phyloP scores from a whole-genome alignment of 306 rosid genomes.

The Echinosophora koreensis region DNA sequence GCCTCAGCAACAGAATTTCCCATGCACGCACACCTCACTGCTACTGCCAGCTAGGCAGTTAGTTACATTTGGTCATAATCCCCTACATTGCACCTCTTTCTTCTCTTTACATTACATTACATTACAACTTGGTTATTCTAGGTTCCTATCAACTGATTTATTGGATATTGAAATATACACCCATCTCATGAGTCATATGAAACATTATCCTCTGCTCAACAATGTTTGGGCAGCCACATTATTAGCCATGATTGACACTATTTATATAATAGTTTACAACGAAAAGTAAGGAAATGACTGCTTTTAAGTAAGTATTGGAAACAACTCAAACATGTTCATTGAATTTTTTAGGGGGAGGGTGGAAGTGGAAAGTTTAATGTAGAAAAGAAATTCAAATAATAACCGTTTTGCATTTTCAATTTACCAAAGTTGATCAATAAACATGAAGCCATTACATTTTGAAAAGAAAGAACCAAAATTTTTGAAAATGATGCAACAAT shows the following conservation, averaged over 20 bases:
- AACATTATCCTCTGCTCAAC: neutral
- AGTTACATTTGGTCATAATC: too few species aligned
- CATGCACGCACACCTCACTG: too few species aligned
- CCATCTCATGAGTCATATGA: slow-evolving; percentile 3
- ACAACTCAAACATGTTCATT: neutral
- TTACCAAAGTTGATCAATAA: neutral
- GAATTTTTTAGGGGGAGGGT: neutral
- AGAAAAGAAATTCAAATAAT: neutral
- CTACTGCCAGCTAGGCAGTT: too few species aligned
- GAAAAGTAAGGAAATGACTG: neutral
- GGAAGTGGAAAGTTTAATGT: neutral
- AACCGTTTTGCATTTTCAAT: neutral
- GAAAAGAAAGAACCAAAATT: neutral
- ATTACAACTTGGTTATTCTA: too few species aligned
- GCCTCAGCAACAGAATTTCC: too few species aligned
- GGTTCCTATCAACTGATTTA: neutral
- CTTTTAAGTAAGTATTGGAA: neutral
- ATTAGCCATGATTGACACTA: slow-evolving; percentile 3
- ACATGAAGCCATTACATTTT: neutral
- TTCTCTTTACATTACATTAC: too few species aligned
- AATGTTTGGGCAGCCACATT: neutral
- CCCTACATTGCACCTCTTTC: too few species aligned
- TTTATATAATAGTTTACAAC: neutral
- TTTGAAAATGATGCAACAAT: slow-evolving; percentile 12
- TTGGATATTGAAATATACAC: slow-evolving; percentile 11